These are phyloP conservation scores for Letharia lupina DNA, from an alignment of 495 filamentous ascomycete genomes.

Conservation along the genomic window DNA sequence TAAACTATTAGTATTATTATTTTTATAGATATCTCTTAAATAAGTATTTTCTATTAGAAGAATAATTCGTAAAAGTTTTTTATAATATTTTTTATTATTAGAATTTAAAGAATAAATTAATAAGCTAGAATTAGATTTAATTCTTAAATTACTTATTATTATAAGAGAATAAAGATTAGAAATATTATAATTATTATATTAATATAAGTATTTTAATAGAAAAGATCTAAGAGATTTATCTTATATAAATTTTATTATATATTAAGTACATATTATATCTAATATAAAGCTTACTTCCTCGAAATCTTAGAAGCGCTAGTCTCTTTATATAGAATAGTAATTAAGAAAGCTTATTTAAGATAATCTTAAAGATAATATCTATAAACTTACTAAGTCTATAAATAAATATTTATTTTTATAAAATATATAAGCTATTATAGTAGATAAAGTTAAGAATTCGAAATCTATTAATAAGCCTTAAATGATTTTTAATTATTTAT, in stretches of 20 bases:
- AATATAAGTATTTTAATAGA: not conserved
- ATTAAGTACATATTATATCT: not conserved
- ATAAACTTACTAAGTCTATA: not conserved
- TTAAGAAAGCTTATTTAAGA: not conserved
- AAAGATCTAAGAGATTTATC: not conserved
- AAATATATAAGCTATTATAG: not conserved
- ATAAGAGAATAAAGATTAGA: not conserved
- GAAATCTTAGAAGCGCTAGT: too few relatives aligned
- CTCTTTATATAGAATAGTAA: too few relatives aligned
- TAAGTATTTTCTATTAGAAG: too few relatives aligned
- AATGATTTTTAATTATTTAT: conserved; percentile 2
- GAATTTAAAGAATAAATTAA: not conserved
- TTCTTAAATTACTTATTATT: not conserved
- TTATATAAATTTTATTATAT: not conserved
- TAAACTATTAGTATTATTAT: too few relatives aligned
- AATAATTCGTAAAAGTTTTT: too few relatives aligned
- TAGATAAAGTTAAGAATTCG: not conserved
- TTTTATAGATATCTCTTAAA: too few relatives aligned
- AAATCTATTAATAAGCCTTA: not conserved
- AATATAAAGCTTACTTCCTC: not conserved
- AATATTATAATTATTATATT: not conserved
- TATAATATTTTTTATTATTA: not conserved
- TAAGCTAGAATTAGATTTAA: not conserved
- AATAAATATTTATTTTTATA: not conserved
- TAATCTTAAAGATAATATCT: not conserved